Percentiles rank a stretch among this genome's conserved stretches.
Evolutionary conservation across 2,329 filamentous ascomycete species (phyloP).

Genomic region (Hirsutella thompsonii): DNA sequence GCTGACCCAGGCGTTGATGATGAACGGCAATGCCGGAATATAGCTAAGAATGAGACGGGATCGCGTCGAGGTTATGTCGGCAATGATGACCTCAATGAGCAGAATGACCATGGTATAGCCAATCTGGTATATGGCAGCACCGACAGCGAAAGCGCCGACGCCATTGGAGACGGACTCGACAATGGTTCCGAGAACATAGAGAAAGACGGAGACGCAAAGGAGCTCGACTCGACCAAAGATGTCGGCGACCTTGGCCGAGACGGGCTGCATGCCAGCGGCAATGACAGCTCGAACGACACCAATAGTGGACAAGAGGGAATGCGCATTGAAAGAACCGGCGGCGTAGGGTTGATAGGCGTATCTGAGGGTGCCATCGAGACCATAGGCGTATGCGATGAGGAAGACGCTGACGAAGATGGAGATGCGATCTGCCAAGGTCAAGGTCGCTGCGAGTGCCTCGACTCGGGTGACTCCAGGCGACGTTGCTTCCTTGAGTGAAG

Average conservation of each 20-base stretch:
- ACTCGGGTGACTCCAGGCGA: slow-evolving; percentile 46
- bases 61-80: slow-evolving; percentile 45
- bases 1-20: slow-evolving; percentile 52
- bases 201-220: slow-evolving; percentile 38
- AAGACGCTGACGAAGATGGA: slow-evolving; percentile 49
- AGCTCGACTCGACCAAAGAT: slow-evolving; percentile 52
- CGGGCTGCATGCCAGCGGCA: slow-evolving; percentile 43
- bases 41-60: slow-evolving; percentile 49
- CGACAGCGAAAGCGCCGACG: slow-evolving; percentile 37
- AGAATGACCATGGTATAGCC: slow-evolving; percentile 46
- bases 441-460: slow-evolving; percentile 39
- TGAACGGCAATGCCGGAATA: slow-evolving; percentile 42
- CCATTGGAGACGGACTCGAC: slow-evolving; percentile 35
- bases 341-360: slow-evolving; percentile 43
- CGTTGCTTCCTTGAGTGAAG: slow-evolving; percentile 16
- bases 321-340: slow-evolving; percentile 32
- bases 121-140: slow-evolving; percentile 42
- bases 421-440: slow-evolving; percentile 38
- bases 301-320: slow-evolving; percentile 44
- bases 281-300: slow-evolving; percentile 45
- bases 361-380: slow-evolving; percentile 44
- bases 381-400: slow-evolving; percentile 50
- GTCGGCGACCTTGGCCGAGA: slow-evolving; percentile 47
- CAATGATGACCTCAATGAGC: slow-evolving; percentile 47
- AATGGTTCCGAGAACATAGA: slow-evolving; percentile 41